Base-by-base conservation (phyloP, 768 basidiomycete genomes). In the Holtermannia corniformis region DNA sequence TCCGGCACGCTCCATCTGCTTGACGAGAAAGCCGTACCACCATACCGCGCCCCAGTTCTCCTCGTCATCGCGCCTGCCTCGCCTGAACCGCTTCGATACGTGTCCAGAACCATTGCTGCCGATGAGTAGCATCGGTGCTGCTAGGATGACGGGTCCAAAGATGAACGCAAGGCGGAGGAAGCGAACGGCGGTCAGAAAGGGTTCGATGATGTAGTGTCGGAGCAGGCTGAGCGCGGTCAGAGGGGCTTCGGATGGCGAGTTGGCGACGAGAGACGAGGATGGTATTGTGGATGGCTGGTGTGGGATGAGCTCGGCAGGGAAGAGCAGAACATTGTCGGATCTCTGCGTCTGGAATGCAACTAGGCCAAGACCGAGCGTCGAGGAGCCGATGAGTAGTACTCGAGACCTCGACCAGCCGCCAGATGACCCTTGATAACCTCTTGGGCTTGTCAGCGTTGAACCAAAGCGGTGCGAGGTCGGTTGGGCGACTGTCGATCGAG, bases 1-100 rank as follows among this genome's bases (percentile, higher is more conserved):
- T 1, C 95, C 95, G 7, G 93, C 93, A 4, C 82, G 76, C 73
- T 92, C 84, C 95, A 99, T 97, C 70, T 83, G 84, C 42, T 73
- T 75, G 5, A 90, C 88, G 14, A 99, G 75, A 48, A 88, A 79
- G n/a, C 78, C 80, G 68, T 96, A 97, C 95, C 95, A 99, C 93
- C 90, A 95, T 2, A 91, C 78, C 0, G 89, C 90, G 32, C 90
- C 90, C 88, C 88, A 90, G 62, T 81, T 79, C 58, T 92, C 89
- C 14, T 86, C 85, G 12, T 78, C 79, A 43, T 81, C 75, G 45
- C 74, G 72, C 16, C 54, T 51, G 78, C 79, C 27, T 72, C 75
- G 19, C 82, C 86, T 7, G 84, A 74, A 60, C 10, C 63, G 59
- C 44, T 64, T 59, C 14, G 10, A 7, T 7, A 37, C 32, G 7